Percentiles rank a stretch among this genome's conserved stretches.
Evolutionary conservation across 768 basidiomycete species (phyloP).

Genomic region (Boletus subcaerulescens): DNA sequence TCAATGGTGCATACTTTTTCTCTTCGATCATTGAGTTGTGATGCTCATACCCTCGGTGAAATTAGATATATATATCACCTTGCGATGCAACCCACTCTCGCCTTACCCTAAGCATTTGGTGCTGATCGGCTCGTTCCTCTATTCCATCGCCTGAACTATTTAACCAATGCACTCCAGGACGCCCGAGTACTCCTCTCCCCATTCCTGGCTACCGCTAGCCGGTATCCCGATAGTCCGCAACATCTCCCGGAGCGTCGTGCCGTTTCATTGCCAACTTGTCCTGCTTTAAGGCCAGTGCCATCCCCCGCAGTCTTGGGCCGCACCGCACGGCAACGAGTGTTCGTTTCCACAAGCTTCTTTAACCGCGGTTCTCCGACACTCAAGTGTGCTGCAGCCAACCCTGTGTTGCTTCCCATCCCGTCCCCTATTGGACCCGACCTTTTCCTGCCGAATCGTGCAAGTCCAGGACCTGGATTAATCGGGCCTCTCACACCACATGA

Average conservation of each 20-base stretch:
- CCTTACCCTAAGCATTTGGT: conserved; percentile 70
- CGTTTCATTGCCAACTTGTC: conserved; percentile 36
- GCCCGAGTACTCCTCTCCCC: conserved; percentile 35
- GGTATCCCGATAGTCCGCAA: conserved; percentile 39
- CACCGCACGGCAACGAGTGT: too few species aligned
- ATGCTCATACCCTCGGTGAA: conserved; percentile 44
- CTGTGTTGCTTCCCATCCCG: too few species aligned
- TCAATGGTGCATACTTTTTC: conserved; percentile 54
- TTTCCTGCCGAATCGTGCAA: too few species aligned
- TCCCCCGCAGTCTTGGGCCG: not conserved
- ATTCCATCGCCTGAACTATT: not conserved
- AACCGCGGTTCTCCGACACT: too few species aligned
- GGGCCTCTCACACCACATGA: too few species aligned
- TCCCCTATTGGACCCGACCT: too few species aligned
- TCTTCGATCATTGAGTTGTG: not conserved
- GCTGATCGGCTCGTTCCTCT: conserved; percentile 54
- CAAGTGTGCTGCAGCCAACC: too few species aligned
- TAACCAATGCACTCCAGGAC: conserved; percentile 31
- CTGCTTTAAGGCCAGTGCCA: conserved; percentile 30
- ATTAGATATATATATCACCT: conserved; percentile 56
- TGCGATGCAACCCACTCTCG: conserved; percentile 52
- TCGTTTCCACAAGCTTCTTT: too few species aligned
- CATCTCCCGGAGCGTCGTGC: conserved; percentile 58
- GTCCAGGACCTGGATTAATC: too few species aligned
- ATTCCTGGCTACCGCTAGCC: conserved; percentile 39